These are phyloP conservation scores for Cardiospermum halicacabum DNA, from an alignment of 345 rosid species.

Conservation along the genomic window DNA sequence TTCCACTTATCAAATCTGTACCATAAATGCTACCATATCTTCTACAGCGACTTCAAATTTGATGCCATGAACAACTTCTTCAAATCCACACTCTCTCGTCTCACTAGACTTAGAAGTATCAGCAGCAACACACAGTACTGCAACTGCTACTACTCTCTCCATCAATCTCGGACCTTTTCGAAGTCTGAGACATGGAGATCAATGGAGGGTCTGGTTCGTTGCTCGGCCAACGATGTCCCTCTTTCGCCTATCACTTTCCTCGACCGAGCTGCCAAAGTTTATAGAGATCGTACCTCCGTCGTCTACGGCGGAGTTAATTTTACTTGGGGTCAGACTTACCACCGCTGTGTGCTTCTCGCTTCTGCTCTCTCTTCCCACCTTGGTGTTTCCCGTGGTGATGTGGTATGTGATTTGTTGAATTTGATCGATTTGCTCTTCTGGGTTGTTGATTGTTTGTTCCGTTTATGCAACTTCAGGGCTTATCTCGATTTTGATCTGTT, in stretches of 20 bases:
- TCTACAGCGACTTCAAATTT: not conserved
- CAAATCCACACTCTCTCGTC: slow-evolving; percentile 10
- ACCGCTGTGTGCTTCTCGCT: slow-evolving; percentile 64
- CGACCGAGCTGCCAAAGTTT: slow-evolving; percentile 67
- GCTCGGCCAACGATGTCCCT: slow-evolving; percentile 53
- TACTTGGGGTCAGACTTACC: slow-evolving; percentile 62
- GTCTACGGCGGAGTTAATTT: slow-evolving; percentile 43
- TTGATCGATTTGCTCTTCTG: not conserved
- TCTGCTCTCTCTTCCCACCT: slow-evolving; percentile 61
- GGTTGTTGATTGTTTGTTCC: not conserved
- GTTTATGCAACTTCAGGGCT: not conserved
- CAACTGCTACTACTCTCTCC: not conserved
- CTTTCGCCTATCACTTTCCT: slow-evolving; percentile 69
- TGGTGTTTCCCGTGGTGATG: slow-evolving; percentile 58
- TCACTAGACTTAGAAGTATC: slow-evolving; percentile 5
- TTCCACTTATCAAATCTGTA: too few relatives aligned
- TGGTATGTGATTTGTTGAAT: slow-evolving; percentile 41
- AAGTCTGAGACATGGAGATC: slow-evolving; percentile 45
- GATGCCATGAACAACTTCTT: slow-evolving; percentile 21
- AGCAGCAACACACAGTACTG: not conserved
- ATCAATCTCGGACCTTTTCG: slow-evolving; percentile 17
- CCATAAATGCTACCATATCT: too few relatives aligned
- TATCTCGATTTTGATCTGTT: not conserved
- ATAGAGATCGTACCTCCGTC: slow-evolving; percentile 49
- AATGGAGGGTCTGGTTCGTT: slow-evolving; percentile 54